Evolutionary conservation across 257 asterid species (phyloP).

Genomic region (Linaria vulgaris): DNA sequence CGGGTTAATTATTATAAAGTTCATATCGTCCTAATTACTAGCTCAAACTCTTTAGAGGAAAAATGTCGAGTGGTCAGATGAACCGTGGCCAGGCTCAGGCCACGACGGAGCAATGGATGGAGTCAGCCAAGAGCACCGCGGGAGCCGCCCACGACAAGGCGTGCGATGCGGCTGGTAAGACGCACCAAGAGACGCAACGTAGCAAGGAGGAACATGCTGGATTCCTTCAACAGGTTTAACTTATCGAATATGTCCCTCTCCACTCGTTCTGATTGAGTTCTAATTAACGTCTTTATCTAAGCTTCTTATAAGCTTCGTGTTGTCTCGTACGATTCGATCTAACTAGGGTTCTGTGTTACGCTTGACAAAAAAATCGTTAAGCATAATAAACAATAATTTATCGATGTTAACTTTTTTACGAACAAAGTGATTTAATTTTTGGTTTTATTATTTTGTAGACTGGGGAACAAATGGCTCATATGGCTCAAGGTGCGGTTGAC

Average conservation of each 20-base stretch:
- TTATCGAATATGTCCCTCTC: no score
- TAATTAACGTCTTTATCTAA: no score
- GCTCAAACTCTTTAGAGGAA: not conserved
- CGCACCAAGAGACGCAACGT: constrained; percentile 46
- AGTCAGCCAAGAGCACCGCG: constrained; percentile 47
- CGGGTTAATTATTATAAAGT: no score
- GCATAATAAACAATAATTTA: no score
- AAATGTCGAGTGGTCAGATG: constrained; percentile 50
- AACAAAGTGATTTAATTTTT: not conserved
- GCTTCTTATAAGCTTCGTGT: no score
- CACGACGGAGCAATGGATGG: constrained; percentile 51
- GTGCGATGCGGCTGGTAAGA: constrained; percentile 34
- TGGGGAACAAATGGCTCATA: constrained; percentile 50
- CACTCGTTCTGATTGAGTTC: no score
- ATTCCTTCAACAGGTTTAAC: constrained; percentile 52
- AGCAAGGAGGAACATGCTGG: constrained; percentile 45
- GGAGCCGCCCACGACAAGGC: constrained; percentile 48
- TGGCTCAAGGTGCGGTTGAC: constrained; percentile 74
- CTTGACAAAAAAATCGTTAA: no score
- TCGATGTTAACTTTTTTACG: not conserved
- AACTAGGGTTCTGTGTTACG: no score
- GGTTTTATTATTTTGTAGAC: constrained; percentile 37
- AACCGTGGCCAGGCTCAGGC: constrained; percentile 10
- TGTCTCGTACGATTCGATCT: no score
- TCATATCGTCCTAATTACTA: no score